phyloP scores from a whole-genome alignment of 768 basidiomycete species.

The Phaeolepiota aurea region DNA sequence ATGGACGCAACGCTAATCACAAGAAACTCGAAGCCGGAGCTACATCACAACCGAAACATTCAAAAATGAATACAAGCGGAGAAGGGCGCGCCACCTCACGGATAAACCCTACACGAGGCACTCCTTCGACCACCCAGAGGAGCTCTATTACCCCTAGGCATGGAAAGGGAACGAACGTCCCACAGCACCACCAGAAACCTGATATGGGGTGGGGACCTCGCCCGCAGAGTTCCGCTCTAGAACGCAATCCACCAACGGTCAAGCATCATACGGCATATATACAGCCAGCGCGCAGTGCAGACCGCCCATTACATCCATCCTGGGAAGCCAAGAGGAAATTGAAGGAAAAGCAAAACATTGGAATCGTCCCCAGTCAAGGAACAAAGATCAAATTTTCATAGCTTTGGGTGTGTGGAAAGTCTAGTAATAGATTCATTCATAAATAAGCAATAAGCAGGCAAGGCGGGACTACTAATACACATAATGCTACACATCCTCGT shows the following conservation, averaged over 20 bases:
- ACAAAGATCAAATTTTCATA: constrained; percentile 74
- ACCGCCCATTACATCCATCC: constrained; percentile 72
- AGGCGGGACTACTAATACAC: no score
- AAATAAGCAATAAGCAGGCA: no score
- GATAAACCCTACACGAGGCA: not conserved
- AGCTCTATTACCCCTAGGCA: constrained; percentile 4
- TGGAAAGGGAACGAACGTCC: constrained; percentile 7
- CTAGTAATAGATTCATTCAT: not conserved
- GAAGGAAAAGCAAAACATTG: constrained; percentile 60
- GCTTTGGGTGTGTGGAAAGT: not conserved
- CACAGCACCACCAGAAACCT: constrained; percentile 13
- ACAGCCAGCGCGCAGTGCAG: constrained; percentile 12
- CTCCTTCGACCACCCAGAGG: not conserved
- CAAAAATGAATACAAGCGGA: constrained; percentile 2
- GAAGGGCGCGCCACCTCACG: not conserved
- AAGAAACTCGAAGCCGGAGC: constrained; percentile 52
- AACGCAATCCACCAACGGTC: constrained; percentile 1
- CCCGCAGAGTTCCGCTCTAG: constrained; percentile 8
- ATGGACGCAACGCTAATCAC: constrained; percentile 85
- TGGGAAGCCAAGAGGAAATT: constrained; percentile 91
- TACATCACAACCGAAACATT: constrained; percentile 4
- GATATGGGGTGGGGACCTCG: constrained; percentile 19
- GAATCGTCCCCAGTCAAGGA: constrained; percentile 61
- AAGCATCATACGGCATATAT: constrained; percentile 5
- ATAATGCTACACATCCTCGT: no score